A percentile compares a stretch with the other conserved stretches of the same genome.
Conservation (phyloP, 2,329 filamentous ascomycete species). For the Ambrosiella xylebori region DNA sequence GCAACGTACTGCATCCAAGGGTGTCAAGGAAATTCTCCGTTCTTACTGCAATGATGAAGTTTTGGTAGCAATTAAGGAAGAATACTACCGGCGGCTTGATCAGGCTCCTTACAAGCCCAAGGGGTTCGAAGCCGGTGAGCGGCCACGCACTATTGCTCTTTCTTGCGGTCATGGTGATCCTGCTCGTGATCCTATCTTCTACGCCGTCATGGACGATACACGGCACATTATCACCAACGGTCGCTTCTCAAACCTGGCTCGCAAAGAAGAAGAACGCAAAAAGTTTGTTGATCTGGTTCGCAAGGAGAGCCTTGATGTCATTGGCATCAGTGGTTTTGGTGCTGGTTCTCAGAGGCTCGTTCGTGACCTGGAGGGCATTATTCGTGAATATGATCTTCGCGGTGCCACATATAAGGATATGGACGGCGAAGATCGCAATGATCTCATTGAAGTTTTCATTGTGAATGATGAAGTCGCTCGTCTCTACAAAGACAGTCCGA, state of each 20-base stretch:
- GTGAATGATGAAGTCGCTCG: conserved; percentile 97
- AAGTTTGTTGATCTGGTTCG: conserved; percentile 65
- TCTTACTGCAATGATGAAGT: conserved; percentile 89
- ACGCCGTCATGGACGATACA: conserved; percentile 87
- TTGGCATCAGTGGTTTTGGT: conserved; percentile 76
- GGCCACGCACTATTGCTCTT: conserved; percentile 70
- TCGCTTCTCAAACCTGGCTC: conserved; percentile 63
- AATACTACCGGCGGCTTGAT: conserved; percentile 77
- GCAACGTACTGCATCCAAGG: conserved; percentile 68
- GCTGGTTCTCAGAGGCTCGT: conserved; percentile 74
- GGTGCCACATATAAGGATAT: conserved; percentile 67
- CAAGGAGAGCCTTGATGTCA: conserved; percentile 70
- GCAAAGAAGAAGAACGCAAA: conserved; percentile 48
- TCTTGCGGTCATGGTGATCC: conserved; percentile 69
- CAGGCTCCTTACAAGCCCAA: conserved; percentile 94
- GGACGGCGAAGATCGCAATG: conserved; percentile 59
- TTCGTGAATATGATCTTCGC: conserved; percentile 59
- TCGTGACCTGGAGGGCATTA: conserved; percentile 61
- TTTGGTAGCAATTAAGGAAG: conserved; percentile 71
- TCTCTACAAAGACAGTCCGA: conserved; percentile 78
- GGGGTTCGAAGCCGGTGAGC: conserved; percentile 75
- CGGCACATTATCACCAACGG: conserved; percentile 78
- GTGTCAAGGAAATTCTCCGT: conserved; percentile 85
- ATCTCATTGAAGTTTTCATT: conserved; percentile 72
- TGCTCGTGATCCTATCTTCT: conserved; percentile 63